A percentile compares a stretch with the other conserved stretches of the same genome.
Conservation (phyloP, 2,329 filamentous ascomycete genomes). For the Basipetospora chlamydospora region DNA sequence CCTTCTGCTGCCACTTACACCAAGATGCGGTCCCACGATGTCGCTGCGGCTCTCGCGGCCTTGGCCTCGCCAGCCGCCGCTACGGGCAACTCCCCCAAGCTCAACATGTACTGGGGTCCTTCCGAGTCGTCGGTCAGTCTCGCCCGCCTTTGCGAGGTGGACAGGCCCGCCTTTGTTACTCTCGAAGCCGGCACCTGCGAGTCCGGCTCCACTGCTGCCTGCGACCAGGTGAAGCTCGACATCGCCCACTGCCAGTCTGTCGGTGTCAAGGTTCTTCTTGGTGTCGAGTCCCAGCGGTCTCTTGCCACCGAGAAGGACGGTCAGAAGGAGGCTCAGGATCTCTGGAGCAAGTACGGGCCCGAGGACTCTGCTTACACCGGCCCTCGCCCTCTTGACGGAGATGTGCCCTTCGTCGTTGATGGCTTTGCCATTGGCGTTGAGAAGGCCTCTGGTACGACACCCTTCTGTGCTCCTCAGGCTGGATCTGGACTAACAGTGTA, state of each 20-base stretch:
- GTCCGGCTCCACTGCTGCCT: conserved; percentile 24
- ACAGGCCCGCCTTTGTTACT: conserved; percentile 21
- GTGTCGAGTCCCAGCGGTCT: too few relatives aligned
- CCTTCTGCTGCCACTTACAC: too few relatives aligned
- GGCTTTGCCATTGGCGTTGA: too few relatives aligned
- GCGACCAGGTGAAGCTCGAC: conserved; percentile 20
- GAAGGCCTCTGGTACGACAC: too few relatives aligned
- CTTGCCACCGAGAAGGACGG: too few relatives aligned
- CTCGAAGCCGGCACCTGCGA: conserved; percentile 24
- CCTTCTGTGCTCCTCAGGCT: too few relatives aligned
- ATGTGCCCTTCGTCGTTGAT: too few relatives aligned
- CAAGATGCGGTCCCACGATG: conserved; percentile 5
- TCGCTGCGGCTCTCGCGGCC: conserved; percentile 9
- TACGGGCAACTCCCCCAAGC: conserved; percentile 14
- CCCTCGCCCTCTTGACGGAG: too few relatives aligned
- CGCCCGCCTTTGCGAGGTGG: conserved; percentile 17
- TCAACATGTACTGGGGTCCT: conserved; percentile 29
- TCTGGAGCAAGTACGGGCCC: too few relatives aligned
- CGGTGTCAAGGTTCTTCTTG: conserved; percentile 28
- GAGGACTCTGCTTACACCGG: too few relatives aligned
- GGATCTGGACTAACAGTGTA: too few relatives aligned
- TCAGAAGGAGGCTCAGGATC: too few relatives aligned
- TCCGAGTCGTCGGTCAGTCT: conserved; percentile 14
- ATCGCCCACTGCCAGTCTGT: conserved; percentile 25
- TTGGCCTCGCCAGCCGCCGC: conserved; percentile 12